phyloP scores from a whole-genome alignment of 257 asterid species.

The Plantago major region DNA sequence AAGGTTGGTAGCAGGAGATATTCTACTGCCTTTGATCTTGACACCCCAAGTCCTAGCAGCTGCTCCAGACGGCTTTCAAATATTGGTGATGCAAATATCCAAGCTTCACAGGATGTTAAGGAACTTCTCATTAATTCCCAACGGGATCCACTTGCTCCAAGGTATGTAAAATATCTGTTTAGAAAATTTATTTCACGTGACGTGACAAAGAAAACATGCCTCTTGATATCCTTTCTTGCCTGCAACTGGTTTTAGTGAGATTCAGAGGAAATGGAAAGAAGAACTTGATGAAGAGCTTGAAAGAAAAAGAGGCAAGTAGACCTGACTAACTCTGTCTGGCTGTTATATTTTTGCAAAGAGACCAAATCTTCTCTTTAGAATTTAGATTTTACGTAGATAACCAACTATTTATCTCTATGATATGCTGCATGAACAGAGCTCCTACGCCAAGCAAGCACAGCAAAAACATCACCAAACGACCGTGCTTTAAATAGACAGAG shows the following conservation, averaged over 20 bases:
- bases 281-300: conserved; percentile 80
- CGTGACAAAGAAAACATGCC: too few species aligned
- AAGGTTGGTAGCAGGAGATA: conserved; percentile 45
- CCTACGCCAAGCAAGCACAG: conserved; percentile 62
- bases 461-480: conserved; percentile 53
- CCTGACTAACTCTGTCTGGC: too few species aligned
- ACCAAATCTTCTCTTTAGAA: not conserved
- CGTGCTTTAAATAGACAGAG: conserved; percentile 36
- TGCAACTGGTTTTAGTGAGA: conserved; percentile 43
- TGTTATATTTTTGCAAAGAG: too few species aligned
- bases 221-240: conserved; percentile 18
- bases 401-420: conserved; percentile 1
- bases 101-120: conserved; percentile 43
- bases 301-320: conserved; percentile 60
- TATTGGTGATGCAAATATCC: conserved; percentile 35
- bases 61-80: conserved; percentile 52
- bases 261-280: conserved; percentile 76
- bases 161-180: conserved; percentile 25
- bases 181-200: too few species aligned
- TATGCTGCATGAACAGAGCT: conserved; percentile 44
- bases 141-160: conserved; percentile 39
- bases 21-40: conserved; percentile 49
- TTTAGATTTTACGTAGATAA: not conserved
- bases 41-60: conserved; percentile 41
- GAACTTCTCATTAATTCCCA: conserved; percentile 38